These are phyloP conservation scores for Arabis alpina DNA, from an alignment of 345 rosid genomes.

Conservation along the genomic window DNA sequence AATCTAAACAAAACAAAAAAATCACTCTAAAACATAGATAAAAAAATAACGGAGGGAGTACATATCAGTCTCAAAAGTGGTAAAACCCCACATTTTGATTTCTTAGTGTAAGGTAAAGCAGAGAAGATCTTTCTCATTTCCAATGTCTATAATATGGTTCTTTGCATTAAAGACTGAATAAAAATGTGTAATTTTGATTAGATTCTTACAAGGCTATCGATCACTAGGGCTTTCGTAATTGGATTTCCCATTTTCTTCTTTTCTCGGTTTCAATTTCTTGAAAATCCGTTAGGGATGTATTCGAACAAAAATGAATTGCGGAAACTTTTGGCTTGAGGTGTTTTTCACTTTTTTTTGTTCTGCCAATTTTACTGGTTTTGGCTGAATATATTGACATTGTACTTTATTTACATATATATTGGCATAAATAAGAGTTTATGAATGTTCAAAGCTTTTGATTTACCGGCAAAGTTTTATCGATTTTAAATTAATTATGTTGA, in stretches of 20 bases:
- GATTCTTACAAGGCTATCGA: conserved; percentile 54
- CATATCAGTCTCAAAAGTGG: not conserved
- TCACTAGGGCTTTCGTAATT: conserved; percentile 66
- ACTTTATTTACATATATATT: not conserved
- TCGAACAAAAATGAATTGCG: conserved; percentile 2
- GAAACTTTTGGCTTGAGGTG: not conserved
- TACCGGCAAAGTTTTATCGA: not conserved
- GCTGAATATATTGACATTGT: conserved; percentile 1
- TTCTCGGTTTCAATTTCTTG: not conserved
- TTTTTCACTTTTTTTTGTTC: not conserved
- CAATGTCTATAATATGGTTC: not conserved
- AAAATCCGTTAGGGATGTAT: conserved; percentile 34
- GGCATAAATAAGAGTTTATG: not conserved
- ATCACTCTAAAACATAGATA: no score
- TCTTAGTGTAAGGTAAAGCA: not conserved
- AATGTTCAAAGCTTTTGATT: not conserved
- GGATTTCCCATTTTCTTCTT: conserved; percentile 42
- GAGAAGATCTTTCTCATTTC: not conserved
- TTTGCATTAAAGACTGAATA: not conserved
- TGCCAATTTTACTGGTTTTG: not conserved
- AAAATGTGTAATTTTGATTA: not conserved
- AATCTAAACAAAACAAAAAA: no score
- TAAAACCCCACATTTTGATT: no score
- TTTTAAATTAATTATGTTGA: not conserved
- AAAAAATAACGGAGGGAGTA: no score